Conservation (phyloP, 1,284 basidiomycete species). For the Uromyces viciae-fabae region DNA sequence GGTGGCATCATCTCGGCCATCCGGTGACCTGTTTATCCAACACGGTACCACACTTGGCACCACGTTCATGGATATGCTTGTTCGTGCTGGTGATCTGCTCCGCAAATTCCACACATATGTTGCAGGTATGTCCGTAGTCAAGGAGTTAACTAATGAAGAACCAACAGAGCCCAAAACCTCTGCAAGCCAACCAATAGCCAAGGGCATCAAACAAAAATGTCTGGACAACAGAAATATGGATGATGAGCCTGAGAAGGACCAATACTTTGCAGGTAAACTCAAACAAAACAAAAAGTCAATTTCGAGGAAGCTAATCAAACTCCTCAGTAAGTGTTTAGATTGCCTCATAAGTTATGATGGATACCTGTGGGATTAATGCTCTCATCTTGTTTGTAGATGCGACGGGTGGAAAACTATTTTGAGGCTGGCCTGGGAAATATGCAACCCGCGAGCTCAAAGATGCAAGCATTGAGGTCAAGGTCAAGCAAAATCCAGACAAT, state of each 20-base stretch:
- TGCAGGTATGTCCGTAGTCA: background rate
- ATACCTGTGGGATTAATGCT: background rate
- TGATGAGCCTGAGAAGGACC: no score
- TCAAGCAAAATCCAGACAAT: background rate
- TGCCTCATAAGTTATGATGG: background rate
- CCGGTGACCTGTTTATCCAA: constrained; percentile 1
- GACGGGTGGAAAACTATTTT: background rate
- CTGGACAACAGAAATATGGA: no score
- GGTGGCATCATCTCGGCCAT: background rate
- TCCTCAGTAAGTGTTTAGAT: background rate
- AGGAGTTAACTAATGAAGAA: no score
- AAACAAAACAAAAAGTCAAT: background rate
- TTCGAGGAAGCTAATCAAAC: background rate
- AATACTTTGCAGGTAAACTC: background rate
- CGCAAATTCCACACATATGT: constrained; percentile 3
- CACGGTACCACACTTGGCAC: background rate
- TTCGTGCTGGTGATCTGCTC: background rate
- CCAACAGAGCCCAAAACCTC: no score
- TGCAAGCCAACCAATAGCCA: no score
- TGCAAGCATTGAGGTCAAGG: background rate
- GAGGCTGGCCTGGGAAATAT: background rate
- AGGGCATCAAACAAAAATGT: no score
- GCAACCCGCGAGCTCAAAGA: background rate
- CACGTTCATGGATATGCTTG: background rate
- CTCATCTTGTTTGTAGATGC: background rate